Evolutionary conservation across 176 grass and related monocot genomes (phyloP), one percentile per base, ranked within the genome.

Genomic region (Aegilops speltoides): DNA sequence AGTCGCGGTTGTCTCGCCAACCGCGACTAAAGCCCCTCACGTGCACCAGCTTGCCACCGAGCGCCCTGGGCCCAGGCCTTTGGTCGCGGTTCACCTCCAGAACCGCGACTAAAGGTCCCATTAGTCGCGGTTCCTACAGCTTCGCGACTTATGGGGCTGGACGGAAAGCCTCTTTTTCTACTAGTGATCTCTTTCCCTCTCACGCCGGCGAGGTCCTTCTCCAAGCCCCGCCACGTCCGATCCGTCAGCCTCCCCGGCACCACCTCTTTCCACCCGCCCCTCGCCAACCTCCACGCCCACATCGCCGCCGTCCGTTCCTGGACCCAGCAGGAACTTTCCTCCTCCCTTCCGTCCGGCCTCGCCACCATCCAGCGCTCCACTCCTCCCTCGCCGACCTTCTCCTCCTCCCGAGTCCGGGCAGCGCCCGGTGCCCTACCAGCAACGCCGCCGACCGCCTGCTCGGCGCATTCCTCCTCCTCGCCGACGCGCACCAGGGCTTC

Each of bases 401-500:
- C 16, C 76, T 74, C 71, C 92, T 94, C 32, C 81, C 83, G 0
- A 90, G 61, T 17, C 80, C 0, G 77, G 68, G 10, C 34, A 22
- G 64, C 60, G 3, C 82, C 10, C 70, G 71, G 14, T 26, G 41
- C 15, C 12, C 86, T 38, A 60, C 40, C 19, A 17, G 33, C 23
- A 22, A 83, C 26, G 43, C 79, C 4, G 62, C 59, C 0, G 83
- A 86, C 33, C 80, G 17, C 33, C 87, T 92, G 38, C 87, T 93
- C 2, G 86, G 92, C 41, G 88, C 84, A 6, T 83, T 94, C 76
- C 85, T 97, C 72, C 77, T 81, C 79, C 90, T 97, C 11, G 94
- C 86, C 29, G 92, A 97, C 82, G 78, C 88, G 0, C 84, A 94
- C 86, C 83, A 54, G 2, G 66, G 80, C 3, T 94, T 97, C 86